These are phyloP conservation scores for Aspergillus spinulosporus DNA, from an alignment of 2,329 filamentous ascomycete genomes.

Conservation along the genomic window DNA sequence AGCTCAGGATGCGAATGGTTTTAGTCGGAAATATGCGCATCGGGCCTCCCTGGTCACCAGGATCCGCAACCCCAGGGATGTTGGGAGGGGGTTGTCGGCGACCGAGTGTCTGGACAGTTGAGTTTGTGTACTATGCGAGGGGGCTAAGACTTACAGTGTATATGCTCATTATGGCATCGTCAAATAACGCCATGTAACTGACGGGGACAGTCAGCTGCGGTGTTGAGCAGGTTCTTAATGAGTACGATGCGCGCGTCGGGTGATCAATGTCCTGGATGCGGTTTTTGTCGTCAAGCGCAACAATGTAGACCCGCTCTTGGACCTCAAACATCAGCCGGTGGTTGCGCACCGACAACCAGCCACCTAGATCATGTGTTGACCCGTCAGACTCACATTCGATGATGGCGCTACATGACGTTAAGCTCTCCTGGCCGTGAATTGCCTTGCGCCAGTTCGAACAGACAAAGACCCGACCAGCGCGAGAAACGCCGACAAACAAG, in stretches of 20 bases:
- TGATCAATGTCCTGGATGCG: slow-evolving; percentile 24
- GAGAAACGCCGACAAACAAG: slow-evolving; percentile 48
- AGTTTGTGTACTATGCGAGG: slow-evolving; percentile 3
- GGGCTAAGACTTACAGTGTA: slow-evolving; percentile 36
- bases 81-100: slow-evolving; percentile 28
- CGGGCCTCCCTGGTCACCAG: slow-evolving; percentile 24
- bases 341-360: slow-evolving; percentile 48
- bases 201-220: slow-evolving; percentile 45
- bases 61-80: slow-evolving; percentile 20
- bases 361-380: slow-evolving; percentile 47
- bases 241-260: slow-evolving; percentile 31
- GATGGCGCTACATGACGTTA: slow-evolving; percentile 33
- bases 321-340: slow-evolving; percentile 48
- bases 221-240: slow-evolving; percentile 38
- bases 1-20: slow-evolving; percentile 41
- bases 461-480: slow-evolving; percentile 46
- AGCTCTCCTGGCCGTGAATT: slow-evolving; percentile 29
- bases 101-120: slow-evolving; percentile 29
- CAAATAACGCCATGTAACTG: slow-evolving; percentile 50
- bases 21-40: slow-evolving; percentile 43
- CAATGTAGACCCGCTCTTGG: slow-evolving; percentile 45
- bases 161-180: slow-evolving; percentile 51
- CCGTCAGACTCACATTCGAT: slow-evolving; percentile 47
- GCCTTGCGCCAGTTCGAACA: slow-evolving; percentile 47
- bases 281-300: slow-evolving; percentile 41